Base-by-base conservation (phyloP, 805 yeast genomes). In the Wickerhamiella sorbophila region DNA sequence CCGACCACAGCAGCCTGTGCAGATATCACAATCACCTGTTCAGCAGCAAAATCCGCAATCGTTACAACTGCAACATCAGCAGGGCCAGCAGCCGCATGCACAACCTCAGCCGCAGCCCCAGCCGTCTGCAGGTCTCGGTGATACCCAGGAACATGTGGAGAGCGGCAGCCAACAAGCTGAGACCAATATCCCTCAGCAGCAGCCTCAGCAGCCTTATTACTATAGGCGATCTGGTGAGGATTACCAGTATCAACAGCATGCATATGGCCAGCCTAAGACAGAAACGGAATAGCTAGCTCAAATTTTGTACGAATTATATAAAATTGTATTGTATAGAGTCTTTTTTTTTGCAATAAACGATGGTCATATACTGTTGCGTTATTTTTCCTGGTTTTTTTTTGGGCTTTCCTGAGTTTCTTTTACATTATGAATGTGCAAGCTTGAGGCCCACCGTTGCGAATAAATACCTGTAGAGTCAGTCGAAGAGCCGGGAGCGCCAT, bases 41-140 rank as follows among this genome's bases (percentile, higher is more conserved):
- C 10, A 24, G 6, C 10, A 12, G 29, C 10, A 24, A 8, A 8
- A 8, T 16, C 54, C 44, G 41, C 54, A 44, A 31, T 40, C 36
- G 36, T 44, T 27, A 40, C 50, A 48, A 34, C 48, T 38, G 39
- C 48, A 20, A 20, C 43, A 36, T 45, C 42, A 26, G 10, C 41
- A 17, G 24, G n/a, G n/a, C n/a, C 47, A 29, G 34, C 47, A 21
- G 5, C 22, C 26, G 26, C 47, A 39, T 17, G 21, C 10, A 33
- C 45, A 38, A 34, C 44, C 47, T 39, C 50, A 48, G 42, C 46
- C 47, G 36, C 53, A 46, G 15, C 29, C 6, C 6, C 29, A 52
- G 50, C 6, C 55, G 54, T 20, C 56, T 51, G 22, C 56, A 48
- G 29, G 41, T 44, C 6, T 22, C 31, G 16, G 33, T 16, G 21